phyloP scores from a whole-genome alignment of 306 rosid species.

The Casuarina equisetifolia region DNA sequence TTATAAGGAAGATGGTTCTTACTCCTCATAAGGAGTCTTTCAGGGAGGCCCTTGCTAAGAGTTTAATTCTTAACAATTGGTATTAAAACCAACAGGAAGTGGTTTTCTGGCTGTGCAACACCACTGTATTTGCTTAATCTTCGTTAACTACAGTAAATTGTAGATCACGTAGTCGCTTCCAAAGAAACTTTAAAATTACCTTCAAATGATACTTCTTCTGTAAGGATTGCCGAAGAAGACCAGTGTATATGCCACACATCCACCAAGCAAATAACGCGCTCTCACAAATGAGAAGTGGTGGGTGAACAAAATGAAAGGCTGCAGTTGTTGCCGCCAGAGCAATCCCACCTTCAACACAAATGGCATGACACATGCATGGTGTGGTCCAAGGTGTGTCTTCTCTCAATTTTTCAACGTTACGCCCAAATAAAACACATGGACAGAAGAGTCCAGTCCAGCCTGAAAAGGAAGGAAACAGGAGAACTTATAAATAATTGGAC shows the following conservation, averaged over 20 bases:
- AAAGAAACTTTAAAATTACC: slow-evolving; percentile 45
- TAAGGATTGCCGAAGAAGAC: slow-evolving; percentile 80
- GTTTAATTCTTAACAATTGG: no score
- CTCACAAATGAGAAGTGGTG: slow-evolving; percentile 72
- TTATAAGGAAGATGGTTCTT: no score
- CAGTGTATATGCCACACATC: slow-evolving; percentile 96
- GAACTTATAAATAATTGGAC: neutral
- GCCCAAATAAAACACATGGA: slow-evolving; percentile 95
- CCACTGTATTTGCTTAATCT: neutral
- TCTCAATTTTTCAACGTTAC: slow-evolving; percentile 74
- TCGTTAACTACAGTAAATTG: neutral
- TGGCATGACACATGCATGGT: slow-evolving; percentile 91
- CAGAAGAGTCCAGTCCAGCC: slow-evolving; percentile 89
- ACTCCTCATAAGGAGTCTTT: no score
- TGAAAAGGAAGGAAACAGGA: slow-evolving; percentile 36
- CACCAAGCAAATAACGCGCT: slow-evolving; percentile 94
- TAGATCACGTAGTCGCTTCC: neutral
- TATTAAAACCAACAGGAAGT: no score
- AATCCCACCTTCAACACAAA: slow-evolving; percentile 92
- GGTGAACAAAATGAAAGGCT: slow-evolving; percentile 58
- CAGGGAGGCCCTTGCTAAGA: no score
- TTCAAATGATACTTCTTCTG: slow-evolving; percentile 93
- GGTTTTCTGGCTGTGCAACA: no score
- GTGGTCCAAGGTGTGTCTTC: slow-evolving; percentile 72
- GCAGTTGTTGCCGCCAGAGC: slow-evolving; percentile 77